Evolutionary conservation across 805 yeast genomes (phyloP).

Genomic region (Yamadazyma akitaensis): DNA sequence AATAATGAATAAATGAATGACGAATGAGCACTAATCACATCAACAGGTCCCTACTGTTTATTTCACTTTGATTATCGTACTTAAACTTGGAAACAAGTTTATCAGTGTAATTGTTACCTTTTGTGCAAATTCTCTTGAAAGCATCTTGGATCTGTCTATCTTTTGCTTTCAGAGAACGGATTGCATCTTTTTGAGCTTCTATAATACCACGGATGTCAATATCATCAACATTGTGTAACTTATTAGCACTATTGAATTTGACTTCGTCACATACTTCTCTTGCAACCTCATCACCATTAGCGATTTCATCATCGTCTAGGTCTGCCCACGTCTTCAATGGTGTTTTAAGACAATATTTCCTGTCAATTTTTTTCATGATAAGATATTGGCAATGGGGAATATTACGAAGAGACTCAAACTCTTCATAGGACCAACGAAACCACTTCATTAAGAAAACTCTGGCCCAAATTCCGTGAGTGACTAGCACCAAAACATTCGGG

Average conservation of each 20-base stretch:
- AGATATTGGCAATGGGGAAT: conserved; percentile 83
- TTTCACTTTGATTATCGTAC: conserved; percentile 26
- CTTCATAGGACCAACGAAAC: conserved; percentile 91
- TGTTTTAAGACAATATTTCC: conserved; percentile 56
- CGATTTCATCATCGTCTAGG: conserved; percentile 39
- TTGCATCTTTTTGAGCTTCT: conserved; percentile 36
- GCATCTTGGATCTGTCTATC: conserved; percentile 41
- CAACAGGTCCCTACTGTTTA: conserved; percentile 20
- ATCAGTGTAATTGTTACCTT: conserved; percentile 10
- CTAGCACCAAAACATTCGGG: conserved; percentile 79
- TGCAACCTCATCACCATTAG: conserved; percentile 34
- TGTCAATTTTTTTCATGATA: conserved; percentile 62
- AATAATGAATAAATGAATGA: conserved; percentile 1
- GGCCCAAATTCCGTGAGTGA: conserved; percentile 93
- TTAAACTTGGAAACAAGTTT: conserved; percentile 15
- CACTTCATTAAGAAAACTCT: conserved; percentile 91
- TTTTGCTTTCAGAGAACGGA: conserved; percentile 37
- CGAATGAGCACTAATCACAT: not conserved
- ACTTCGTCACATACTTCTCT: conserved; percentile 38
- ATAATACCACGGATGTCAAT: conserved; percentile 36
- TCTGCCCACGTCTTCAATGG: conserved; percentile 72
- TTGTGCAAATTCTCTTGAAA: conserved; percentile 21
- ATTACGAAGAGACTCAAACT: conserved; percentile 78
- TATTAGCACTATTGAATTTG: conserved; percentile 33
- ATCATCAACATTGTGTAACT: conserved; percentile 32